These are phyloP conservation scores for Aspergillus avenaceus DNA, from an alignment of 495 filamentous ascomycete species.

Conservation along the genomic window DNA sequence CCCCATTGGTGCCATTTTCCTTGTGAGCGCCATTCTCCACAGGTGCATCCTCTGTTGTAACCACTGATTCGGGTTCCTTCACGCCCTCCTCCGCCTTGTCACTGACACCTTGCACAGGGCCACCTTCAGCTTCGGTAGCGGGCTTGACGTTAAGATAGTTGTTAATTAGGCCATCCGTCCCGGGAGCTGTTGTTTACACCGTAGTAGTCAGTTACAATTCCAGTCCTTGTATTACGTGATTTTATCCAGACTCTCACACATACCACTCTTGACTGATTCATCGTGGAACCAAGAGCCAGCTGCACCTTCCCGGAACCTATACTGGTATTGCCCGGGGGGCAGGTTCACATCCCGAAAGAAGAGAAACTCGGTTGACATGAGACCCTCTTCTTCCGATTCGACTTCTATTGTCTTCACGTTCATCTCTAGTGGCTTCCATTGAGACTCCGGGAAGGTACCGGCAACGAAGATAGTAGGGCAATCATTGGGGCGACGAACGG, in stretches of 20 bases:
- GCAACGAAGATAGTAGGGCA: slow-evolving; percentile 61
- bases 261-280: slow-evolving; percentile 28
- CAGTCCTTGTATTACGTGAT: no score
- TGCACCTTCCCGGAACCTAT: slow-evolving; percentile 63
- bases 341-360: slow-evolving; percentile 20
- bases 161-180: slow-evolving; percentile 11
- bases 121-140: neutral
- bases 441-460: slow-evolving; percentile 59
- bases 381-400: slow-evolving; percentile 29
- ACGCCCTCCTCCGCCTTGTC: slow-evolving; percentile 8
- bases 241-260: no score
- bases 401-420: slow-evolving; percentile 39
- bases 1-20: slow-evolving; percentile 4
- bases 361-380: slow-evolving; percentile 11
- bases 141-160: slow-evolving; percentile 14
- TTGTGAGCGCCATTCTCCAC: slow-evolving; percentile 2
- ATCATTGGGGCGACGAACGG: slow-evolving; percentile 51
- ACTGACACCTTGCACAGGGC: slow-evolving; percentile 4
- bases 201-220: neutral
- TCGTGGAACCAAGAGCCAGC: slow-evolving; percentile 65
- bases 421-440: slow-evolving; percentile 63
- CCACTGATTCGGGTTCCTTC: slow-evolving; percentile 9
- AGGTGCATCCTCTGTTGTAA: slow-evolving; percentile 1
- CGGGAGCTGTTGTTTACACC: neutral
- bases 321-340: slow-evolving; percentile 49